Evolutionary conservation across 805 yeast species (phyloP).

Genomic region (Starmerella potacharoeniae): DNA sequence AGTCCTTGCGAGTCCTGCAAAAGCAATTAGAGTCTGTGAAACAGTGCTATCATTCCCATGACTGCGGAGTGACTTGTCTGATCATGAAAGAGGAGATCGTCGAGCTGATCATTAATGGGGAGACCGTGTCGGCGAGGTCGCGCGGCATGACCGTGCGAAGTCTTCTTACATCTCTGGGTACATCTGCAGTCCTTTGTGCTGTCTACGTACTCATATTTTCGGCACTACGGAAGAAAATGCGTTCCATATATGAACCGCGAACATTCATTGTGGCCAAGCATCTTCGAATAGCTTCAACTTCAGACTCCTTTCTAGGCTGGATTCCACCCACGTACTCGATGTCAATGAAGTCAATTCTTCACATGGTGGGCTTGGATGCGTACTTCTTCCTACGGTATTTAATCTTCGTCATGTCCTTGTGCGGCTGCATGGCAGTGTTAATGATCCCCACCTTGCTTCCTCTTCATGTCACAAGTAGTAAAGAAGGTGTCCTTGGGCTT

Average conservation of each 20-base stretch:
- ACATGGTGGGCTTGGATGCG: constrained; percentile 54
- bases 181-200: constrained; percentile 36
- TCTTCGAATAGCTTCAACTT: constrained; percentile 27
- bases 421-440: constrained; percentile 41
- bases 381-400: constrained; percentile 61
- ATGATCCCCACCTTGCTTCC: constrained; percentile 55
- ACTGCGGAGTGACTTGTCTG: not conserved
- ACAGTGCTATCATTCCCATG: not conserved
- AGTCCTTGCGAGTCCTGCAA: not conserved
- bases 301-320: constrained; percentile 46
- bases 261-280: constrained; percentile 36
- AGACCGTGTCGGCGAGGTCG: constrained; percentile 10
- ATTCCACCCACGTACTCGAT: constrained; percentile 34
- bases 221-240: constrained; percentile 28
- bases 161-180: constrained; percentile 34
- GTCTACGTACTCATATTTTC: constrained; percentile 37
- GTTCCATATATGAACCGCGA: constrained; percentile 45
- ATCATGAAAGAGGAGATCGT: constrained; percentile 16
- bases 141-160: constrained; percentile 17
- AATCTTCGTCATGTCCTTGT: constrained; percentile 39
- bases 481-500: constrained; percentile 28
- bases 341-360: constrained; percentile 36
- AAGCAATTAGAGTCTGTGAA: too few species aligned
- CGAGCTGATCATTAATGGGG: constrained; percentile 17
- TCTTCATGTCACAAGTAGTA: constrained; percentile 41